phyloP scores from a whole-genome alignment of 169 alveolate species.

The Plasmodium sp. region DNA sequence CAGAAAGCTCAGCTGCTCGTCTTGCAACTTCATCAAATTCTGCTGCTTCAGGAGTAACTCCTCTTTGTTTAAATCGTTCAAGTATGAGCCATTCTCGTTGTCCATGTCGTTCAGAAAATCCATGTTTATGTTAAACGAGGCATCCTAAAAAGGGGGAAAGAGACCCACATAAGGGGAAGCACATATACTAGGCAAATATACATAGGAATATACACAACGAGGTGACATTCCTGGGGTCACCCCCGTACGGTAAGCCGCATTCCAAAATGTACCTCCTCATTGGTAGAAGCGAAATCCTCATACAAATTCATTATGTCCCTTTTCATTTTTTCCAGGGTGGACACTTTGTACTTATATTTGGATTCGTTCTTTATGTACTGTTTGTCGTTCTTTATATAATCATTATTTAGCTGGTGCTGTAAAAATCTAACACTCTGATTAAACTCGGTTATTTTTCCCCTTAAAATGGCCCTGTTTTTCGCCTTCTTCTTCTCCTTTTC shows the following conservation, averaged over 20 bases:
- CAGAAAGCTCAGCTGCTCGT: slow-evolving; percentile 79
- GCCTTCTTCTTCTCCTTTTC: slow-evolving; percentile 52
- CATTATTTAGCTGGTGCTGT: slow-evolving; percentile 56
- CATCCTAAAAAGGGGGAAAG: slow-evolving; percentile 19
- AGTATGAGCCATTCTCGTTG: slow-evolving; percentile 25
- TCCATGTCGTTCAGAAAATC: slow-evolving; percentile 35
- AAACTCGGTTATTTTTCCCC: slow-evolving; percentile 70
- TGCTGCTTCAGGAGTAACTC: slow-evolving; percentile 62
- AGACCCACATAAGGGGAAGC: neutral
- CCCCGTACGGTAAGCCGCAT: neutral
- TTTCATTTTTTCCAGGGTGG: slow-evolving; percentile 35
- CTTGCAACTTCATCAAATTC: slow-evolving; percentile 82
- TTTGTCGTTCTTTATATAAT: slow-evolving; percentile 64
- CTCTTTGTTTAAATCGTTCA: slow-evolving; percentile 44
- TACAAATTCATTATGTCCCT: slow-evolving; percentile 29
- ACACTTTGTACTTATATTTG: slow-evolving; percentile 21
- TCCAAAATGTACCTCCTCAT: slow-evolving; percentile 19
- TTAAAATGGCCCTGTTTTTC: slow-evolving; percentile 65
- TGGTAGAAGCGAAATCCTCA: slow-evolving; percentile 41
- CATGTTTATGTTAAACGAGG: slow-evolving; percentile 41
- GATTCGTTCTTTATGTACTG: slow-evolving; percentile 11
- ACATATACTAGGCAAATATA: neutral
- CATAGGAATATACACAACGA: neutral
- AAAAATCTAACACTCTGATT: slow-evolving; percentile 51
- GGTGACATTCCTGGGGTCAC: neutral